phyloP scores from a whole-genome alignment of 306 rosid genomes.

The Pyrus pyrifolia region DNA sequence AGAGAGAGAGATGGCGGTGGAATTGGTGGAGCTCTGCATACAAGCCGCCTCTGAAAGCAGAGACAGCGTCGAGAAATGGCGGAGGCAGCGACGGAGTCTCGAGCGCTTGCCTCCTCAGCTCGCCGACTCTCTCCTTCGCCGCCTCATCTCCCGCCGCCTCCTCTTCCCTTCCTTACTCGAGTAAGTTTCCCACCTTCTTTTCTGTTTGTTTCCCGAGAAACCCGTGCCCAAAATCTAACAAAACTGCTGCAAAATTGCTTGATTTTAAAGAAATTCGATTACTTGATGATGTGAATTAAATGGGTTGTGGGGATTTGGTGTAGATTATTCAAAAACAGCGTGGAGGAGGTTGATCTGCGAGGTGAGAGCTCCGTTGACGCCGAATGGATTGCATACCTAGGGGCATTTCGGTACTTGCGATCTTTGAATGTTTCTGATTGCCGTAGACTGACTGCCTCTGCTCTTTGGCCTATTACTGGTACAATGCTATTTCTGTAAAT shows the following conservation, averaged over 20 bases:
- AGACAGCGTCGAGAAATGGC: conserved; percentile 57
- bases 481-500: neutral
- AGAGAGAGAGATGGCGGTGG: neutral
- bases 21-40: conserved; percentile 16
- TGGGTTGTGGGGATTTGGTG: neutral
- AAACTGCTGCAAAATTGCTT: neutral
- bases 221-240: too few species aligned
- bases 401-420: conserved; percentile 58
- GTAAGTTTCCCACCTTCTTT: conserved; percentile 21
- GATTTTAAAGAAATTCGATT: neutral
- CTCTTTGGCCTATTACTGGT: conserved; percentile 82
- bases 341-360: conserved; percentile 63
- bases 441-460: conserved; percentile 52
- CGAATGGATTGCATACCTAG: conserved; percentile 94
- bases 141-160: conserved; percentile 57
- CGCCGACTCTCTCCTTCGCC: conserved; percentile 67
- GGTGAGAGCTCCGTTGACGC: conserved; percentile 53
- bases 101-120: conserved; percentile 62
- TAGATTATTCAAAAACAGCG: conserved; percentile 64
- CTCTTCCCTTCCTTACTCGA: conserved; percentile 77
- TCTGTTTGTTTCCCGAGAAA: neutral
- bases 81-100: conserved; percentile 62
- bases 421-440: conserved; percentile 57
- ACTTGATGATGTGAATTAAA: neutral
- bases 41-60: conserved; percentile 1